These are phyloP conservation scores for Erodium trifolium DNA, from an alignment of 441 rosid species.

Conservation along the genomic window DNA sequence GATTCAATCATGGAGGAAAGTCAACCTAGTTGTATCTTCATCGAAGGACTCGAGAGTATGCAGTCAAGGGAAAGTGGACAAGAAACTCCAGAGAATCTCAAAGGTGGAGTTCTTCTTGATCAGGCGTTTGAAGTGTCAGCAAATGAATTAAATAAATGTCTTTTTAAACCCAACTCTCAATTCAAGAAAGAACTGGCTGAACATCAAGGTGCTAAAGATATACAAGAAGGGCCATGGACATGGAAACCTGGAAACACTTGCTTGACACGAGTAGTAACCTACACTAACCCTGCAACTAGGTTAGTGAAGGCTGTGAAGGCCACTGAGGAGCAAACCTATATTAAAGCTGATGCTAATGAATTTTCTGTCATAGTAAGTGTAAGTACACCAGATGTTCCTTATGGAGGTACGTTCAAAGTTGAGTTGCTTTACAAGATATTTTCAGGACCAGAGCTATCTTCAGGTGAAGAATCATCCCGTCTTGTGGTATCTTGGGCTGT, in stretches of 20 bases:
- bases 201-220: constrained; percentile 49
- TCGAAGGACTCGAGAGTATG: constrained; percentile 53
- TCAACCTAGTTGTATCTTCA: constrained; percentile 40
- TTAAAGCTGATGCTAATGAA: constrained; percentile 44
- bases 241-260: constrained; percentile 39
- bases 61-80: constrained; percentile 33
- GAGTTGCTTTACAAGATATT: constrained; percentile 71
- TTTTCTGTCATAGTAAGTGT: constrained; percentile 47
- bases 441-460: constrained; percentile 41
- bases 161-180: constrained; percentile 58
- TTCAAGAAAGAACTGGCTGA: constrained; percentile 61
- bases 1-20: constrained; percentile 39
- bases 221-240: constrained; percentile 68
- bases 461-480: constrained; percentile 49
- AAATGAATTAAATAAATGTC: constrained; percentile 45
- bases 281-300: constrained; percentile 57
- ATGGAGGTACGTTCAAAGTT: constrained; percentile 52
- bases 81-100: constrained; percentile 63
- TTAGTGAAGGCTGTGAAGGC: constrained; percentile 72
- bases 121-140: constrained; percentile 37
- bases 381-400: constrained; percentile 82
- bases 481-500: constrained; percentile 64
- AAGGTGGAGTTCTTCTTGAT: constrained; percentile 64
- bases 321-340: constrained; percentile 61
- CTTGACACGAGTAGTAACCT: constrained; percentile 46